Evolutionary conservation across 2,329 filamentous ascomycete genomes (phyloP).

Genomic region (Shiraia sp.): DNA sequence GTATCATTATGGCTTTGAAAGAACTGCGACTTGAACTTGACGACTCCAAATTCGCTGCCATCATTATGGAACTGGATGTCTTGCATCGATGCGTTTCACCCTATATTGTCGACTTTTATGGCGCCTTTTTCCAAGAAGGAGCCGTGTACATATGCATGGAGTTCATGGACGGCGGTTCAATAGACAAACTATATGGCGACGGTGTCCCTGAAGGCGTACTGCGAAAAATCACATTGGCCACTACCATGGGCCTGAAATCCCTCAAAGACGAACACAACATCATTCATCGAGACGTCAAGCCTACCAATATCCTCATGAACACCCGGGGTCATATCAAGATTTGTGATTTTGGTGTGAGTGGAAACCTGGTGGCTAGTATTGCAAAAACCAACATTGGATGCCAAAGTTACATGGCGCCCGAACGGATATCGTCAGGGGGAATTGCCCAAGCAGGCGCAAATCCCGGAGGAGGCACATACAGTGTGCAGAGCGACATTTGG

Average conservation of each 20-base stretch:
- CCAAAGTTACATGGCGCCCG: slow-evolving; percentile 98
- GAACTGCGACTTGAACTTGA: slow-evolving; percentile 95
- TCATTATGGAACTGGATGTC: slow-evolving; percentile 96
- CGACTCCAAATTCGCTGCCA: slow-evolving; percentile 94
- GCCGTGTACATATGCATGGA: slow-evolving; percentile 99
- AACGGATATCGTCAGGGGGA: slow-evolving; percentile 87
- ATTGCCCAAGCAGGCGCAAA: slow-evolving; percentile 71
- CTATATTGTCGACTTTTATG: slow-evolving; percentile 98
- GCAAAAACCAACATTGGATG: slow-evolving; percentile 99
- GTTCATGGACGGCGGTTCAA: slow-evolving; percentile 97
- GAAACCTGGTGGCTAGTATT: slow-evolving; percentile 95
- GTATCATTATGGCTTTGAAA: slow-evolving; percentile 98
- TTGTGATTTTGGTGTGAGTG: slow-evolving; percentile 96
- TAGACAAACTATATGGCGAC: slow-evolving; percentile 91
- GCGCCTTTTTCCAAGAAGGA: slow-evolving; percentile 97
- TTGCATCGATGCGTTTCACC: slow-evolving; percentile 92
- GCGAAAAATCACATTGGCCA: slow-evolving; percentile 86
- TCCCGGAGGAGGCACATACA: slow-evolving; percentile 82
- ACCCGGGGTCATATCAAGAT: slow-evolving; percentile 92
- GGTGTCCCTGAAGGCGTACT: slow-evolving; percentile 88
- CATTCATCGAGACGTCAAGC: slow-evolving; percentile 97
- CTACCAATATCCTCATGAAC: slow-evolving; percentile 97
- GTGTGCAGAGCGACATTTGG: slow-evolving; percentile 98
- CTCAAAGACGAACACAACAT: slow-evolving; percentile 99
- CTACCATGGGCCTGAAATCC: slow-evolving; percentile 86